Percentiles rank a stretch among this genome's conserved stretches.
Conservation (phyloP, 2,329 filamentous ascomycete genomes). For the Nemania sp. region DNA sequence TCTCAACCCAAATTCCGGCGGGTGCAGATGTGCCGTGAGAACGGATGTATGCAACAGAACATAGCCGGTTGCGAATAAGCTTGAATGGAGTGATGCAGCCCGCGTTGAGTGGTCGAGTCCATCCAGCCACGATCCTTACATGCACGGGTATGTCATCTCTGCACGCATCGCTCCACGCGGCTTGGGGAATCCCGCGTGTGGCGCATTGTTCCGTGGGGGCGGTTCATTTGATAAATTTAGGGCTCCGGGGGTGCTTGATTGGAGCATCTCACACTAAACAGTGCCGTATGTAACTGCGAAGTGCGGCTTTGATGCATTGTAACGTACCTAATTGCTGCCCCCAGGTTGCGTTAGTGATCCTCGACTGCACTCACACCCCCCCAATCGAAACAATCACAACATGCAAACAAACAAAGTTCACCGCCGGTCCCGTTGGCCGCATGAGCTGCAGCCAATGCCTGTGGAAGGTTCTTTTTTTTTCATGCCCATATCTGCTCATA, state of each 20-base stretch:
- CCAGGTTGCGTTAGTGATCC: slow-evolving; percentile 29
- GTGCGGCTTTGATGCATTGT: slow-evolving; percentile 29
- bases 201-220: slow-evolving; percentile 34
- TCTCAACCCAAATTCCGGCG: slow-evolving; percentile 76
- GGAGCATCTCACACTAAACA: slow-evolving; percentile 12
- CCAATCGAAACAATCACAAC: slow-evolving; percentile 20
- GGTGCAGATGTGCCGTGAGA: slow-evolving; percentile 51
- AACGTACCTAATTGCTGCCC: slow-evolving; percentile 23
- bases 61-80: slow-evolving; percentile 25
- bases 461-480: background rate
- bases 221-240: slow-evolving; percentile 38
- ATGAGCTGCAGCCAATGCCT: slow-evolving; percentile 17
- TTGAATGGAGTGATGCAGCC: slow-evolving; percentile 24
- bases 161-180: slow-evolving; percentile 34
- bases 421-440: slow-evolving; percentile 23
- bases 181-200: slow-evolving; percentile 29
- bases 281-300: slow-evolving; percentile 13
- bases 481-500: slow-evolving; percentile 16
- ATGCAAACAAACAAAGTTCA: slow-evolving; percentile 11
- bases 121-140: slow-evolving; percentile 24
- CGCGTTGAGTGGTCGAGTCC: slow-evolving; percentile 18
- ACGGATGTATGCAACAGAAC: slow-evolving; percentile 27
- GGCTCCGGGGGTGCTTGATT: slow-evolving; percentile 22
- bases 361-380: slow-evolving; percentile 26
- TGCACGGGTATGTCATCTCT: slow-evolving; percentile 18